These are phyloP conservation scores for Podospora conica DNA, from an alignment of 495 filamentous ascomycete species.

Conservation along the genomic window DNA sequence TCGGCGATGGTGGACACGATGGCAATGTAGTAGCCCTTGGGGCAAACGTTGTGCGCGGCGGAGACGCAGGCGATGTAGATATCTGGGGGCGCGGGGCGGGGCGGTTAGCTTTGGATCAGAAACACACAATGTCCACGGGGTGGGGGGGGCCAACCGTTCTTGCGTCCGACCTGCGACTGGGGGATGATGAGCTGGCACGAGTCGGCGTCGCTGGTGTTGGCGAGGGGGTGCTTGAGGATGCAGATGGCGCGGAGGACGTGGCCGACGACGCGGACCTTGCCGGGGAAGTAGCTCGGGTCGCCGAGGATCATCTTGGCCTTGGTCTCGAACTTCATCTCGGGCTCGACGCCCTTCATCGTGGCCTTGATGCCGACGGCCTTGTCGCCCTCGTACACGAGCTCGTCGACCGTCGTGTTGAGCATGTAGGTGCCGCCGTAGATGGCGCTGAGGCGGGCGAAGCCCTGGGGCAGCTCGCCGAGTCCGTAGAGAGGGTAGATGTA, in stretches of 20 bases:
- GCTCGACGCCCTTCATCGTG: conserved; percentile 81
- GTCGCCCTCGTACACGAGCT: conserved; percentile 70
- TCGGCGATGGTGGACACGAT: conserved; percentile 98
- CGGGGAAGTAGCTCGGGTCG: conserved; percentile 93
- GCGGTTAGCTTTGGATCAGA: background rate
- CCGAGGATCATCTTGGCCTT: conserved; percentile 94
- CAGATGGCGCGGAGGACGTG: conserved; percentile 95
- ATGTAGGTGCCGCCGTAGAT: conserved; percentile 99
- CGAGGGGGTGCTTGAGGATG: conserved; percentile 91
- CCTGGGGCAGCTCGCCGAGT: conserved; percentile 94
- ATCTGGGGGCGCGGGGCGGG: conserved; percentile 44
- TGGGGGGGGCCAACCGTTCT: conserved; percentile 60
- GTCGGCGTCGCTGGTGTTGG: conserved; percentile 77
- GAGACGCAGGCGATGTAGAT: conserved; percentile 98
- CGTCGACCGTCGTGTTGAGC: conserved; percentile 91
- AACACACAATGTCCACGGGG: background rate
- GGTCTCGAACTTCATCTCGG: conserved; percentile 89
- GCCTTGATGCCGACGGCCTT: conserved; percentile 93
- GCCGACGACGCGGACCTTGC: conserved; percentile 78
- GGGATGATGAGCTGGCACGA: conserved; percentile 96
- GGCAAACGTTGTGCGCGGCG: conserved; percentile 94
- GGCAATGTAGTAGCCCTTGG: conserved; percentile 97
- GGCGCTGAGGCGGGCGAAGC: conserved; percentile 93
- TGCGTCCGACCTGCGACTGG: conserved; percentile 90
- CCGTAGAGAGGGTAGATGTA: conserved; percentile 99